Percentiles rank a stretch among this genome's conserved stretches.
Evolutionary conservation across 2,329 filamentous ascomycete species (phyloP).

Genomic region (Diaporthe sp.): DNA sequence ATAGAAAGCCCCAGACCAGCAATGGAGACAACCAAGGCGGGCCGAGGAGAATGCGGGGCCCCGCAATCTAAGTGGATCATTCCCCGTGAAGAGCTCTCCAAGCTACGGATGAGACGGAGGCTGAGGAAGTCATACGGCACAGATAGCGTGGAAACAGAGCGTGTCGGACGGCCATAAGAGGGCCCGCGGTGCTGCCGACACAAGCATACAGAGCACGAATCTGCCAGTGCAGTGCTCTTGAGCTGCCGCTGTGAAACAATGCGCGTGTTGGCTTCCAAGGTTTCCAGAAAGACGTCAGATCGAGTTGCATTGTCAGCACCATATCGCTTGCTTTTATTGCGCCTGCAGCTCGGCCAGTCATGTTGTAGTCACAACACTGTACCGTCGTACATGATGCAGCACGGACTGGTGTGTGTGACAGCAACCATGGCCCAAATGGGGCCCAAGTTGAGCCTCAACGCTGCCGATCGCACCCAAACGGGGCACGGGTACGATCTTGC

Average conservation of each 20-base stretch:
- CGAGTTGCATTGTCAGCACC: constrained; percentile 15
- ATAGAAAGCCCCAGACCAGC: constrained; percentile 21
- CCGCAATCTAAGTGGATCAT: constrained; percentile 25
- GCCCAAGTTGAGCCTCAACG: constrained; percentile 29
- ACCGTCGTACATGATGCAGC: constrained; percentile 6
- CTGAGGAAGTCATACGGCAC: not conserved
- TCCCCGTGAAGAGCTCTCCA: constrained; percentile 10
- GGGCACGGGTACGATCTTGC: constrained; percentile 7
- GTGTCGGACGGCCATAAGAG: constrained; percentile 5
- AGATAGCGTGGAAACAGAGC: constrained; percentile 2
- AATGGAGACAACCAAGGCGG: not conserved
- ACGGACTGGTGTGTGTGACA: constrained; percentile 11
- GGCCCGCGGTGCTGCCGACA: constrained; percentile 17
- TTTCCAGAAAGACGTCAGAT: constrained; percentile 27
- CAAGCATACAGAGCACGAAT: not conserved
- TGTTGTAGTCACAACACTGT: not conserved
- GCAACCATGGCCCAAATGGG: not conserved
- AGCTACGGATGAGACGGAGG: constrained; percentile 21
- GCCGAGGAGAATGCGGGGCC: constrained; percentile 28
- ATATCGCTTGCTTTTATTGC: not conserved
- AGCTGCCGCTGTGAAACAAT: constrained; percentile 25
- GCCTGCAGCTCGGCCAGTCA: constrained; percentile 11
- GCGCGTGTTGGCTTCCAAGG: constrained; percentile 28
- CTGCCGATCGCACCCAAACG: constrained; percentile 15
- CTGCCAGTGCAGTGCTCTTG: not conserved